phyloP scores from a whole-genome alignment of 2,329 filamentous ascomycete genomes.

The Rhynchosporium graminicola region DNA sequence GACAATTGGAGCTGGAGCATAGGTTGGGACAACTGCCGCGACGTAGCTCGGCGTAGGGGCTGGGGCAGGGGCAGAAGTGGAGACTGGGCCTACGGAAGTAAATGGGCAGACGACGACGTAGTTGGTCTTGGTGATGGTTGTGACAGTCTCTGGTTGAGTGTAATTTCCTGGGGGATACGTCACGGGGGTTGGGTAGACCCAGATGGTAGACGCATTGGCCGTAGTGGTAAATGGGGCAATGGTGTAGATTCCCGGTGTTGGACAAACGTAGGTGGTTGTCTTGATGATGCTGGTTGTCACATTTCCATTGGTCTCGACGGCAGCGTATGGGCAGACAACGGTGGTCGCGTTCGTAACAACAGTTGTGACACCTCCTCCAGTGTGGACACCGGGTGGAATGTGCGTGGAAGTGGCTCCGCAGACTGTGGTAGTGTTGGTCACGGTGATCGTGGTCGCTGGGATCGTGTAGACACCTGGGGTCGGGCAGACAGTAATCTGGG shows the following conservation, averaged over 20 bases:
- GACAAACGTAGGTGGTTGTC: conserved; percentile 73
- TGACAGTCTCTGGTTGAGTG: conserved; percentile 64
- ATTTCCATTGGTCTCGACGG: conserved; percentile 58
- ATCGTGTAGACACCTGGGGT: conserved; percentile 75
- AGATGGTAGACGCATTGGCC: conserved; percentile 53
- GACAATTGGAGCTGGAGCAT: conserved; percentile 26
- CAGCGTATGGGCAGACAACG: conserved; percentile 69
- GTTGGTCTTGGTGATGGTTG: conserved; percentile 69
- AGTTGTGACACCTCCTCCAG: conserved; percentile 72
- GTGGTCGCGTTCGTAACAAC: conserved; percentile 66
- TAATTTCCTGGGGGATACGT: conserved; percentile 71
- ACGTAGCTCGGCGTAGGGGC: no score
- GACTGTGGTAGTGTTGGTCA: conserved; percentile 68
- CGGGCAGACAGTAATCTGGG: conserved; percentile 54
- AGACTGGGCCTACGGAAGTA: conserved; percentile 46
- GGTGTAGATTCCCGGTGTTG: conserved; percentile 72
- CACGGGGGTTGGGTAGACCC: conserved; percentile 66
- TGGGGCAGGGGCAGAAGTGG: no score
- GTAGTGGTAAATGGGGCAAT: conserved; percentile 68
- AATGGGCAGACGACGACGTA: conserved; percentile 73
- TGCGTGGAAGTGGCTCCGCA: conserved; percentile 62
- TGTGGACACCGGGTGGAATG: conserved; percentile 65
- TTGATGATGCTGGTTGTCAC: conserved; percentile 67
- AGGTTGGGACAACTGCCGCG: no score
- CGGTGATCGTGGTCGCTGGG: conserved; percentile 69